A percentile compares a stretch with the other conserved stretches of the same genome.
Evolutionary conservation across 1,284 basidiomycete species (phyloP).

Genomic region (Irpex sp.): DNA sequence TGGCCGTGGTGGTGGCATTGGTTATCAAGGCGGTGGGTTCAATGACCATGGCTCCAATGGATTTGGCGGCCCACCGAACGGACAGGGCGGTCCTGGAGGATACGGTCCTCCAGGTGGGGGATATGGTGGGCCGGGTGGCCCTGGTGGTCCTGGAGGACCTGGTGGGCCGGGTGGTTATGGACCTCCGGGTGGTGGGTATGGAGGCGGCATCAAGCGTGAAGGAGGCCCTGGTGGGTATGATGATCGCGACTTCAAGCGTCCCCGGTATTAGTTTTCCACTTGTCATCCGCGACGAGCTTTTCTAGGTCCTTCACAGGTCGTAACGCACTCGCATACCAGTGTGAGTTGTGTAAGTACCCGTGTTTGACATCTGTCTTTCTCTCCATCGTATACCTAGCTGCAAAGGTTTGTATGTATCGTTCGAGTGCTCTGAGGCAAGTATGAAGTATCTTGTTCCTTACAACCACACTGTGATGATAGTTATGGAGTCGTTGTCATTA

Average conservation of each 20-base stretch:
- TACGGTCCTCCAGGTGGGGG: slow-evolving; percentile 28
- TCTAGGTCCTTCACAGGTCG: slow-evolving; percentile 1
- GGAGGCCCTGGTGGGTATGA: slow-evolving; percentile 65
- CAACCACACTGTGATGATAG: not conserved
- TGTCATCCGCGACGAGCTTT: not conserved
- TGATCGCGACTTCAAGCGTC: slow-evolving; percentile 75
- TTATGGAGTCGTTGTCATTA: not conserved
- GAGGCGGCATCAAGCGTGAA: slow-evolving; percentile 61
- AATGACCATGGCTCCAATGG: slow-evolving; percentile 14
- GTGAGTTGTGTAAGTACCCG: slow-evolving; percentile 11
- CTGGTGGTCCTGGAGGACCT: slow-evolving; percentile 27
- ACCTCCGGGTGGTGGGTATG: slow-evolving; percentile 34
- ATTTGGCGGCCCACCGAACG: slow-evolving; percentile 34
- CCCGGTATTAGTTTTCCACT: slow-evolving; percentile 57
- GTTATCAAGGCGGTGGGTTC: slow-evolving; percentile 53
- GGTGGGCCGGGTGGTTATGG: slow-evolving; percentile 33
- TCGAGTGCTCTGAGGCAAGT: slow-evolving; percentile 4
- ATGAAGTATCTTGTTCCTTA: not conserved
- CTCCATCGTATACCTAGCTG: not conserved
- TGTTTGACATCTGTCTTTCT: not conserved
- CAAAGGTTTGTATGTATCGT: slow-evolving; percentile 8
- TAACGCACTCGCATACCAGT: not conserved
- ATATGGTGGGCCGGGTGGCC: slow-evolving; percentile 31
- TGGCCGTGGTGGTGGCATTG: slow-evolving; percentile 70
- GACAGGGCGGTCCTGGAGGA: slow-evolving; percentile 29